A percentile compares a stretch with the other conserved stretches of the same genome.
Evolutionary conservation across 768 basidiomycete genomes (phyloP).

Genomic region (Tricholomella constricta): DNA sequence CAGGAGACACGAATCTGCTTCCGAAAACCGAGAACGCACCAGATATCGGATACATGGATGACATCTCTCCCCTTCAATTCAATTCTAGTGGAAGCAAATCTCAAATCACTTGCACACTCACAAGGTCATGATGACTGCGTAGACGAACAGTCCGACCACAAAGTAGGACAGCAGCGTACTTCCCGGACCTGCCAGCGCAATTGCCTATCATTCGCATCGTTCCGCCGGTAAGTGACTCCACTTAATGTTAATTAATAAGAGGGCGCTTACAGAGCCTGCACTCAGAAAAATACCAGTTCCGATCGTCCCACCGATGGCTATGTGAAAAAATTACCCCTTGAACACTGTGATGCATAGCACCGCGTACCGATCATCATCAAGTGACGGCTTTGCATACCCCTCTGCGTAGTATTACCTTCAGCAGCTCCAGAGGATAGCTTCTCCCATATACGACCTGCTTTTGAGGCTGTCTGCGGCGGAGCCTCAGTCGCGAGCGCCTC

Average conservation of each 20-base stretch:
- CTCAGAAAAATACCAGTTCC: constrained; percentile 65
- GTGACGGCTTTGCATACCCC: constrained; percentile 32
- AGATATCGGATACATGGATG: constrained; percentile 61
- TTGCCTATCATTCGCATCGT: constrained; percentile 40
- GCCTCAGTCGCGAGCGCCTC: not conserved
- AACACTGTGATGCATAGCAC: not conserved
- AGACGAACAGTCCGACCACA: constrained; percentile 60
- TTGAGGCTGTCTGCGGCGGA: not conserved
- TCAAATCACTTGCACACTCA: constrained; percentile 21
- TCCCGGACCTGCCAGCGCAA: constrained; percentile 59
- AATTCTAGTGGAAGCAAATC: not conserved
- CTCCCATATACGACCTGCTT: constrained; percentile 1
- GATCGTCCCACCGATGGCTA: constrained; percentile 59
- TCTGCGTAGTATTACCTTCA: constrained; percentile 24
- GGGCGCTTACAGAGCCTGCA: constrained; percentile 48
- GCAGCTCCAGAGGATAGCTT: constrained; percentile 11
- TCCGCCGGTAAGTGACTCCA: too few relatives aligned
- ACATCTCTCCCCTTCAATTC: constrained; percentile 60
- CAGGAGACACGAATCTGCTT: constrained; percentile 58
- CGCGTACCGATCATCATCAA: constrained; percentile 34
- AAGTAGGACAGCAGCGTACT: constrained; percentile 64
- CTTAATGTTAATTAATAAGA: too few relatives aligned
- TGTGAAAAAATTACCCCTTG: not conserved
- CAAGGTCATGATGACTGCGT: constrained; percentile 62
- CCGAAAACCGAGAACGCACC: constrained; percentile 64